Conservation (phyloP, 352 stramenopile genomes). For the Globisporangium okanoganense region DNA sequence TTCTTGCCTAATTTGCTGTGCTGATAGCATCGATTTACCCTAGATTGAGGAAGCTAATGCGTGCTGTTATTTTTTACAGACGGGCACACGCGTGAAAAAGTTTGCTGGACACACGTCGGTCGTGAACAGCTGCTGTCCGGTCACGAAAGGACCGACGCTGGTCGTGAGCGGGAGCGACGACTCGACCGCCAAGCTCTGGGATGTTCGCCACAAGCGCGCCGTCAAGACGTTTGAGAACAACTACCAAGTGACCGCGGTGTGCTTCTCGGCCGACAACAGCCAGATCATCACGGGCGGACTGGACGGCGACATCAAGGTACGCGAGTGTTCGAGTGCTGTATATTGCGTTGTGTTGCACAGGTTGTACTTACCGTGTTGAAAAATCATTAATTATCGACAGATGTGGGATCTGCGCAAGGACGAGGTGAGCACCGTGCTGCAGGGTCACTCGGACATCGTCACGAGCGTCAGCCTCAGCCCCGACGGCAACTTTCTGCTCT, state of each 20-base stretch:
- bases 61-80: constrained; percentile 52
- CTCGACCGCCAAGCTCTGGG: constrained; percentile 87
- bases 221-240: constrained; percentile 85
- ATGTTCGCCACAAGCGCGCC: constrained; percentile 71
- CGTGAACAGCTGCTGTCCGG: constrained; percentile 91
- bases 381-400: constrained; percentile 4
- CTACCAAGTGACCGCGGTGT: constrained; percentile 90
- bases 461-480: constrained; percentile 93
- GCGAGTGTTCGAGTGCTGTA: background rate
- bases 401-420: constrained; percentile 91
- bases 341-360: background rate
- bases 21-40: background rate
- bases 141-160: constrained; percentile 74
- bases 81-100: constrained; percentile 78
- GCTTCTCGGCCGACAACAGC: constrained; percentile 83
- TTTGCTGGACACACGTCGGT: constrained; percentile 77
- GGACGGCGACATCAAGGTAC: constrained; percentile 90
- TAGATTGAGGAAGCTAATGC: background rate
- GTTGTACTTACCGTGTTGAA: background rate
- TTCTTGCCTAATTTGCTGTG: background rate
- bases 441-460: constrained; percentile 92
- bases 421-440: constrained; percentile 76
- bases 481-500: constrained; percentile 91
- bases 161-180: constrained; percentile 92
- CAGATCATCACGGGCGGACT: constrained; percentile 90